A percentile compares a stretch with the other conserved stretches of the same genome.
Conservation (phyloP, 2,329 filamentous ascomycete species). For the Niveomyces coronatus region DNA sequence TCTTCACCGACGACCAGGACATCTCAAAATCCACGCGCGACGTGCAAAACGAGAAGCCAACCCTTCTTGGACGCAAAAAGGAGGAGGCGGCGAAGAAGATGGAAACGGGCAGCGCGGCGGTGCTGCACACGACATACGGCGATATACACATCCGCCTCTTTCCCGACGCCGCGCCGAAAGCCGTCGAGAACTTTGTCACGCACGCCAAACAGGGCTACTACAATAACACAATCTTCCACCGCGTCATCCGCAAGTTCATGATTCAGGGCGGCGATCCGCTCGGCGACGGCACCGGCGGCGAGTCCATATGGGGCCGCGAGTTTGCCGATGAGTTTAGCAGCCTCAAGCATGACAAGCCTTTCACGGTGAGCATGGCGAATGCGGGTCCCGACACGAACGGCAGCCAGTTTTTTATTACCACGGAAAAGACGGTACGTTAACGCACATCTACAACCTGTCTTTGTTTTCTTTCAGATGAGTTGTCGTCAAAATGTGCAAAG, state of each 20-base stretch:
- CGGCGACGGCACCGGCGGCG: slow-evolving; percentile 78
- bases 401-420: slow-evolving; percentile 97
- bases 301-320: slow-evolving; percentile 86
- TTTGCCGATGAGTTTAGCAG: slow-evolving; percentile 93
- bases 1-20: slow-evolving; percentile 88
- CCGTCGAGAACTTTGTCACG: slow-evolving; percentile 95
- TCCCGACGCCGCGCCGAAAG: slow-evolving; percentile 83
- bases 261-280: slow-evolving; percentile 95
- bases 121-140: slow-evolving; percentile 86
- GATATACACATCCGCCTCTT: slow-evolving; percentile 92
- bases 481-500: too few species aligned
- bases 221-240: slow-evolving; percentile 95
- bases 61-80: slow-evolving; percentile 49
- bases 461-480: background rate
- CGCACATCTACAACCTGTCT: slow-evolving; percentile 6
- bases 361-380: slow-evolving; percentile 96
- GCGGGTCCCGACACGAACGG: slow-evolving; percentile 92
- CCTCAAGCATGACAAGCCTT: slow-evolving; percentile 88
- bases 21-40: slow-evolving; percentile 78
- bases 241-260: slow-evolving; percentile 98
- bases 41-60: slow-evolving; percentile 89
- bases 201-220: slow-evolving; percentile 88
- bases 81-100: slow-evolving; percentile 43
- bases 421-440: slow-evolving; percentile 72
- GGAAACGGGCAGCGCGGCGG: slow-evolving; percentile 67